Base-by-base conservation (phyloP, 2,329 filamentous ascomycete genomes). In the Xylaria sp. region DNA sequence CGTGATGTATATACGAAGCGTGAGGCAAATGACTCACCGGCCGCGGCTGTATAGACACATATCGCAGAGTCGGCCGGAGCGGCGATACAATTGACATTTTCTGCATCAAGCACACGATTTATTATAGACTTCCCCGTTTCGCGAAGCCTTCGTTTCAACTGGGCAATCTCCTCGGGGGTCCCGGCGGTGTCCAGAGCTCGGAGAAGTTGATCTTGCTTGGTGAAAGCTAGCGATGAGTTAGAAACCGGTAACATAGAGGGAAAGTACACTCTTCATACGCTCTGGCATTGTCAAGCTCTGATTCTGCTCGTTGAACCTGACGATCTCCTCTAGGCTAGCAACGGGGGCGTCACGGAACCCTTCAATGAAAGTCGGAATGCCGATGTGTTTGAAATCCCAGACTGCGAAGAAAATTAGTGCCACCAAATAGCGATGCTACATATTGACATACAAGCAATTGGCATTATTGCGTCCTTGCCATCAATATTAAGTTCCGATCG, bases 1-100 rank as follows among this genome's bases (percentile, higher is more conserved):
- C 12, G 45, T 48, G 45, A 19, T 17, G 45, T 19, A 48, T 48
- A 48, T 7, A 48, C 45, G 45, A 19, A 48, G 45, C 45, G n/a
- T 48, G 45, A 48, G 45, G 45, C 17, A 48, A 48, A 48, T 48
- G 45, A 48, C 45, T 48, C 45, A 48, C 45, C 45, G 45, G 45
- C 14, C 45, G 45, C 45, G n/a, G 45, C 45, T 48, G 45, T 48
- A 48, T n/a, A 48, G 45, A 48, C 19, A 48, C 45, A 48, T 48
- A 48, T 48, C 45, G 45, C 45, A 48, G 45, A 48, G 45, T 48
- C 45, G 45, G 45, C 45, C 45, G 45, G 45, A 48, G 45, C 45
- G 45, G 45, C 45, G 45, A 48, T 48, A 48, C 45, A 48, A 48
- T 48, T 48, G 45, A 48, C 45, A 48, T n/a, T 48, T 48, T 48